Evolutionary conservation across 768 basidiomycete species (phyloP).

Genomic region (Russula dissimulans): DNA sequence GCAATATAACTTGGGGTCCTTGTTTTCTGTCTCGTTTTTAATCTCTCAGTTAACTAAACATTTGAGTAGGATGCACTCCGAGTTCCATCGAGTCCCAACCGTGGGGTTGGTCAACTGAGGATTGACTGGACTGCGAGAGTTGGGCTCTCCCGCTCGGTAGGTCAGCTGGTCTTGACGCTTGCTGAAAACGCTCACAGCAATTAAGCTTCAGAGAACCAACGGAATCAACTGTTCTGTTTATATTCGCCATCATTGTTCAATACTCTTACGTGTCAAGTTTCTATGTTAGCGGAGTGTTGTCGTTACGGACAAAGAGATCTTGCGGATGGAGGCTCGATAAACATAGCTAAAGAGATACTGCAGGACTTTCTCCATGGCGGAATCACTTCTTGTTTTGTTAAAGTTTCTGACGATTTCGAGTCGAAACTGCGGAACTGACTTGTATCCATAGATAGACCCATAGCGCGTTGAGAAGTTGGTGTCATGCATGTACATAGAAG

Average conservation of each 20-base stretch:
- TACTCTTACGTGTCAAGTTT: neutral
- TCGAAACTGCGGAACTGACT: neutral
- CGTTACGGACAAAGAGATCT: neutral
- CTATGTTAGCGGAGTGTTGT: neutral
- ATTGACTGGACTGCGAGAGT: neutral
- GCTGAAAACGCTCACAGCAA: neutral
- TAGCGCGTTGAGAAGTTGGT: neutral
- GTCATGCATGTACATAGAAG: constrained; percentile 50
- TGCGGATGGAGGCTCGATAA: neutral
- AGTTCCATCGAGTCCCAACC: too few species aligned
- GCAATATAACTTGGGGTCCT: neutral
- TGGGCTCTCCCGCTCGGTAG: neutral
- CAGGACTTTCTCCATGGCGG: neutral
- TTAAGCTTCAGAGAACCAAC: constrained; percentile 1
- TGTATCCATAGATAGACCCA: neutral
- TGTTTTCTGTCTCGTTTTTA: neutral
- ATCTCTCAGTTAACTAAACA: neutral
- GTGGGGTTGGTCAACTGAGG: too few species aligned
- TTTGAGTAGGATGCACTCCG: too few species aligned
- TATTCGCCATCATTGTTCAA: neutral
- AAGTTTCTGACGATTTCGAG: neutral
- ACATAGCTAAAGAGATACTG: neutral
- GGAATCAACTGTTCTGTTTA: neutral
- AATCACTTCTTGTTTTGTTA: too few species aligned
- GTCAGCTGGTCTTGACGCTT: neutral